These are phyloP conservation scores for Saxispiralis lemnorum DNA, from an alignment of 495 filamentous ascomycete genomes.

Conservation along the genomic window DNA sequence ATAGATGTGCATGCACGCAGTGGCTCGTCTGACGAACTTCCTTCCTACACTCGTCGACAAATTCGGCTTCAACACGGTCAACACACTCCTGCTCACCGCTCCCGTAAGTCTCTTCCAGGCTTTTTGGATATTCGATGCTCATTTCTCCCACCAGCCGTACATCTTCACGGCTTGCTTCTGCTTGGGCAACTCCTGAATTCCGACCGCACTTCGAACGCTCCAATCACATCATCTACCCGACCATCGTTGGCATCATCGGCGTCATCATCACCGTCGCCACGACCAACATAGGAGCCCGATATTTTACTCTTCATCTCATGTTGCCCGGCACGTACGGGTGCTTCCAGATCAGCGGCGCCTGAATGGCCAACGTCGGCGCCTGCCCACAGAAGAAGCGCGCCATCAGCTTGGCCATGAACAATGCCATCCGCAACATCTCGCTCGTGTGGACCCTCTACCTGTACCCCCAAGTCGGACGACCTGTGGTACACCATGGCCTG, in stretches of 20 bases:
- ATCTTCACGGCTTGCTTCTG: neutral
- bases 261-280: neutral
- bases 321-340: neutral
- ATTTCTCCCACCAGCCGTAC: neutral
- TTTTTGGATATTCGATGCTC: neutral
- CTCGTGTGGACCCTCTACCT: slow-evolving; percentile 4
- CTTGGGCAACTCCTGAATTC: neutral
- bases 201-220: neutral
- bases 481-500: slow-evolving; percentile 5
- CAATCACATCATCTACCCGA: neutral
- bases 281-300: neutral
- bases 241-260: neutral
- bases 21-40: slow-evolving; percentile 1
- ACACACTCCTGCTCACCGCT: neutral
- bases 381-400: slow-evolving; percentile 3
- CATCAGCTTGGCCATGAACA: slow-evolving; percentile 6
- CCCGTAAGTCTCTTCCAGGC: neutral
- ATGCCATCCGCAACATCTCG: slow-evolving; percentile 1
- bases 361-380: slow-evolving; percentile 2
- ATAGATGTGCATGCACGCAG: neutral
- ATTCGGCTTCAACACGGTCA: slow-evolving; percentile 1
- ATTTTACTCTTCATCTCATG: slow-evolving; percentile 3
- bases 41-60: slow-evolving; percentile 3
- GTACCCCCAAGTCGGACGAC: slow-evolving; percentile 1
- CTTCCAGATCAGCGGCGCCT: slow-evolving; percentile 3